Evolutionary conservation across 1,139 yeast genomes (phyloP).

Genomic region (Zygoascus sp.): DNA sequence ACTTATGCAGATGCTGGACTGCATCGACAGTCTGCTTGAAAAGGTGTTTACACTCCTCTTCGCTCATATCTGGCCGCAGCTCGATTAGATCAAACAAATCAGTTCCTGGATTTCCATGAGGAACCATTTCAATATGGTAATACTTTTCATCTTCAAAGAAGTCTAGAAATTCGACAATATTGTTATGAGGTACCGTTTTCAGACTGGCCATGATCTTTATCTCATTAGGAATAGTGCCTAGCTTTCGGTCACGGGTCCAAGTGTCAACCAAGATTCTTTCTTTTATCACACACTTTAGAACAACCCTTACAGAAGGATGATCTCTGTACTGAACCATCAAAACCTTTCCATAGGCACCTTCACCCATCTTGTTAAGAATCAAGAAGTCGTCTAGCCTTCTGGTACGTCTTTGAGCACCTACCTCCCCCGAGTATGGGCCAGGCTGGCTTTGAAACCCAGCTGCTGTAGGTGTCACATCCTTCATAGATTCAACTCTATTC

Average conservation of each 20-base stretch:
- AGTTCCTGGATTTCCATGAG: constrained; percentile 83
- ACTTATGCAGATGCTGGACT: constrained; percentile 70
- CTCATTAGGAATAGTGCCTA: constrained; percentile 93
- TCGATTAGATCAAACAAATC: constrained; percentile 92
- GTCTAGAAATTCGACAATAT: constrained; percentile 77
- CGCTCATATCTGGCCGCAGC: constrained; percentile 71
- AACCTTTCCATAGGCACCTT: constrained; percentile 95
- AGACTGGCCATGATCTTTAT: constrained; percentile 85
- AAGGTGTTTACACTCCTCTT: constrained; percentile 67
- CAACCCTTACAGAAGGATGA: constrained; percentile 50
- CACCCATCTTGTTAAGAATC: constrained; percentile 77
- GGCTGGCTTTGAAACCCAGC: background rate
- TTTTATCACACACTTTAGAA: constrained; percentile 84
- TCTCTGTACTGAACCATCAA: constrained; percentile 67
- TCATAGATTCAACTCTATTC: background rate
- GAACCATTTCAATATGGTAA: constrained; percentile 86
- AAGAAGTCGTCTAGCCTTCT: constrained; percentile 69
- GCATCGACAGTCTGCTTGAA: constrained; percentile 79
- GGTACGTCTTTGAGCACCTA: constrained; percentile 37
- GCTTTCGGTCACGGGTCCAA: constrained; percentile 86
- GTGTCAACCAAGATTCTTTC: constrained; percentile 92
- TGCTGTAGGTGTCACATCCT: background rate
- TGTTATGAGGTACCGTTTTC: constrained; percentile 69
- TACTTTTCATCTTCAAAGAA: constrained; percentile 87
- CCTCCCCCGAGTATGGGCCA: constrained; percentile 6